Evolutionary conservation across 495 filamentous ascomycete species (phyloP).

Genomic region (Glonium stellatum): DNA sequence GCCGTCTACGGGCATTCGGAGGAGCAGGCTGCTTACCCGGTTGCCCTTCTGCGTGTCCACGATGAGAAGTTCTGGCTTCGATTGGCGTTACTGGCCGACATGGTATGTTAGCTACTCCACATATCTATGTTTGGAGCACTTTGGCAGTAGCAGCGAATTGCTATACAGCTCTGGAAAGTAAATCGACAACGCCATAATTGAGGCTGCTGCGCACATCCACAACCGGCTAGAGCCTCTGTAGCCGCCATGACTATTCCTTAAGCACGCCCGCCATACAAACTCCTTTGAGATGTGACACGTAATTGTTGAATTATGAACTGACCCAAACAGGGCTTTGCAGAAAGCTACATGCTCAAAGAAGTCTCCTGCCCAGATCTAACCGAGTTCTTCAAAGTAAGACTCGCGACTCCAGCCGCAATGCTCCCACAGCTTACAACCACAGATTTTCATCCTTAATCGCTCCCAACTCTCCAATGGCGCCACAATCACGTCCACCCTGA

Average conservation of each 20-base stretch:
- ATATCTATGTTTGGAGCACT: conserved; percentile 19
- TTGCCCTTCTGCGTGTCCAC: conserved; percentile 46
- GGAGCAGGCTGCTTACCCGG: conserved; percentile 21
- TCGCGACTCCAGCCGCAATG: background rate
- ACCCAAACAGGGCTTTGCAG: conserved; percentile 50
- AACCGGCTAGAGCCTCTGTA: conserved; percentile 5
- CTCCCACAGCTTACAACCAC: conserved; percentile 6
- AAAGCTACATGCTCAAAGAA: conserved; percentile 65
- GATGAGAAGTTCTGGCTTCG: conserved; percentile 61
- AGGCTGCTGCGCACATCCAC: background rate
- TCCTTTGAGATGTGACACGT: too few species aligned
- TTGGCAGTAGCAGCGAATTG: too few species aligned
- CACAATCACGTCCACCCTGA: conserved; percentile 52
- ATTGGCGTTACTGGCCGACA: conserved; percentile 58
- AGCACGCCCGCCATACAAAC: too few species aligned
- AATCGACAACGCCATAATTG: too few species aligned
- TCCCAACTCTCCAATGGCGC: conserved; percentile 45
- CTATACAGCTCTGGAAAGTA: too few species aligned
- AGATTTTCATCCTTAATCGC: conserved; percentile 61
- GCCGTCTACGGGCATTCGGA: conserved; percentile 33
- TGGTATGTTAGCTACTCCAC: conserved; percentile 33
- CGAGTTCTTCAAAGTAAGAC: conserved; percentile 50
- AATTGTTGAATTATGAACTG: background rate
- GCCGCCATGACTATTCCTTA: too few species aligned
- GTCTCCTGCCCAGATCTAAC: conserved; percentile 56